Base-by-base conservation (phyloP, 1,284 basidiomycete genomes). In the Anthracocystis setariae region DNA sequence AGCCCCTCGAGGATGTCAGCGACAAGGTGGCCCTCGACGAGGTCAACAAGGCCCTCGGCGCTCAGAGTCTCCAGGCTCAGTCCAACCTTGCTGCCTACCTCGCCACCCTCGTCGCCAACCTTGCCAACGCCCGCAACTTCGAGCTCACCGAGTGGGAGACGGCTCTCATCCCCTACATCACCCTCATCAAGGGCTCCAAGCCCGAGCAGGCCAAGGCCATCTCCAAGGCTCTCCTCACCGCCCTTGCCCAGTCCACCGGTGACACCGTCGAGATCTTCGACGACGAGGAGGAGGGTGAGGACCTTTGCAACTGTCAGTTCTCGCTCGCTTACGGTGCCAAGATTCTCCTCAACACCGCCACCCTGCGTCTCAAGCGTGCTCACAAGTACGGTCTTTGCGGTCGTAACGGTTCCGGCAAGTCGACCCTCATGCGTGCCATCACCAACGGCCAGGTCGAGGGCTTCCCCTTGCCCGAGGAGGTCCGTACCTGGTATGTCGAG, bases 271-370 rank as follows among this genome's bases (percentile, higher is more conserved):
- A 82, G 72, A 74, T 81, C 68, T 82, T 82, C 40, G 81, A 82
- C 13, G 81, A 82, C 74, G 81, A 82, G 74, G 81, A 82, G 75
- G 81, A 82, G 76, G 81, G 81, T 38, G 79, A 79, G 57, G 81
- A 82, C 64, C 74, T 82, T 35, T 82, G 81, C 75, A 82, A 82
- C 80, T 82, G 81, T 56, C 80, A 82, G 70, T 82, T 82, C 80
- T 82, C 81, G 56, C 80, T 82, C 59, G 81, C 81, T 49, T 82
- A 82, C 75, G 81, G 81, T 80, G 81, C 81, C 76, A 82, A 82
- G 80, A 82, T 82, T 52, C 71, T 82, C 52, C 79, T 82, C 63
- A 82, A 82, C 80, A 82, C 81, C 24, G 81, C 81, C 53, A 82
- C 81, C 33, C 76, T 82, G 42, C 81, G 81, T 59, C 76, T 82